Evolutionary conservation across 139 green algal genomes (phyloP).

Genomic region (Penium margaritaceum): DNA sequence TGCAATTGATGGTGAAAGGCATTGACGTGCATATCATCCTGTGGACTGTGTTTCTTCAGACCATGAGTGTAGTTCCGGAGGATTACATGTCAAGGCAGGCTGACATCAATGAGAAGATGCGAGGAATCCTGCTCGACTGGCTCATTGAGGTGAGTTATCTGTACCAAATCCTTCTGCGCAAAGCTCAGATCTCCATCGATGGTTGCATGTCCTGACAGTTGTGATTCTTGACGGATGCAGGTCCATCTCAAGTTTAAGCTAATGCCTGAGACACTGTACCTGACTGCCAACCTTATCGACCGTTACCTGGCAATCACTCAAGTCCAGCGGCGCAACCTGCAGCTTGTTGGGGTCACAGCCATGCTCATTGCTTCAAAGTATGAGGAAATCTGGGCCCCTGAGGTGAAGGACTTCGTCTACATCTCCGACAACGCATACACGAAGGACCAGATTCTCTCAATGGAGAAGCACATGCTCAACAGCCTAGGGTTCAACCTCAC

Average conservation of each 20-base stretch:
- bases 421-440: constrained; percentile 95
- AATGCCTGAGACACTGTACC: constrained; percentile 94
- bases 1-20: too few species aligned
- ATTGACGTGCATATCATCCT: too few species aligned
- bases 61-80: constrained; percentile 31
- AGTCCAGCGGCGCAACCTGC: constrained; percentile 82
- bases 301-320: constrained; percentile 77
- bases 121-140: constrained; percentile 92
- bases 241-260: constrained; percentile 99
- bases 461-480: constrained; percentile 94
- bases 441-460: constrained; percentile 81
- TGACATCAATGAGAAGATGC: constrained; percentile 90
- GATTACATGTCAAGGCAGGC: constrained; percentile 60
- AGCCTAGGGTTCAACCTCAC: constrained; percentile 88
- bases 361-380: constrained; percentile 99
- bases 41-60: too few species aligned
- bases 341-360: constrained; percentile 92
- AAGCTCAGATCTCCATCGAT: not conserved
- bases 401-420: constrained; percentile 96
- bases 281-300: constrained; percentile 91
- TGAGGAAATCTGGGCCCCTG: constrained; percentile 96
- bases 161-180: not conserved
- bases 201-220: not conserved
- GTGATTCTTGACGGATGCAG: too few species aligned
- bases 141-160: constrained; percentile 80